Base-by-base conservation (phyloP, 352 stramenopile genomes). In the Phytopythium oedochilum region DNA sequence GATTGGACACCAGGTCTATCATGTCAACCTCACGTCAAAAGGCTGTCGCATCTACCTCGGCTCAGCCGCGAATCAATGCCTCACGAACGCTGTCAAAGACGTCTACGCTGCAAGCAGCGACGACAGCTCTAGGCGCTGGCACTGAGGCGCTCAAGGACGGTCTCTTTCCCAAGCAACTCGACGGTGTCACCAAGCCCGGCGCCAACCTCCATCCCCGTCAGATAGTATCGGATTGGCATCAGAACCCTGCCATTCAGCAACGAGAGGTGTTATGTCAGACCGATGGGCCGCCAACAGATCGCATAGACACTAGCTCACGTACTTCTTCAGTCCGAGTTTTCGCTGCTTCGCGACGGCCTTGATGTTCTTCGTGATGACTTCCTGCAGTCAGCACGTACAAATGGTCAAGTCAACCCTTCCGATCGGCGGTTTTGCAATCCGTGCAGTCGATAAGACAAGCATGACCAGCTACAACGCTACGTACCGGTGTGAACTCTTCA, bases 201-300 rank as follows among this genome's bases (percentile, higher is more conserved):
- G 15, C 85, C 85, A 38, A 95, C 83, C 46, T 93, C 83, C 82
- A 93, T 93, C 7, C 81, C 85, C 1, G 85, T 95, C 25, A 92
- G 38, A 53, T 89, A 92, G 66, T 95, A 95, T 5, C 85, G 85
- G 47, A 93, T 78, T 11, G 85, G 83, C 85, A 95, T 95, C n/a
- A 94, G 65, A 42, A 94, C 78, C 50, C 84, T 94, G 29, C 29
- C 4, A 11, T 14, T 17, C 15, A 36, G 35, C 22, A 0, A 46
- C 35, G 3, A 29, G n/a, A 25, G 0, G 15, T 44, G 8, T 15
- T n/a, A 44, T 22, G 8, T 42, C 14, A 26, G n/a, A 26, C 17
- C 45, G 12, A 42, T n/a, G n/a, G n/a, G n/a, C n/a, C n/a, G n/a
- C n/a, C n/a, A n/a, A n/a, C n/a, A n/a, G 25, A 31, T 7, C 23